Conservation (phyloP, 1,139 yeast genomes). For the Geotrichum carabidarum region DNA sequence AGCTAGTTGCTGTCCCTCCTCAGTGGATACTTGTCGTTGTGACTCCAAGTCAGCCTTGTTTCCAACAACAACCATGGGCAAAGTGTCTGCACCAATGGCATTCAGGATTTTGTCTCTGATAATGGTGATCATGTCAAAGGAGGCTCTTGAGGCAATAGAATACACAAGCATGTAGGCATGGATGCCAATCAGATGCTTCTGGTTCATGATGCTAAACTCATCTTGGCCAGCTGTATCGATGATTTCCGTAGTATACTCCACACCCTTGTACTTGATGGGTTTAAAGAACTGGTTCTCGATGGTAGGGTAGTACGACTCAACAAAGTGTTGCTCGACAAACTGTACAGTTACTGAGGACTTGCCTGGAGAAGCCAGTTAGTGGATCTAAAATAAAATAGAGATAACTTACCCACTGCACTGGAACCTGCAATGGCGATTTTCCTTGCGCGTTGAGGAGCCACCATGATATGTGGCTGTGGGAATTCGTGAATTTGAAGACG, state of each 20-base stretch:
- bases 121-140: constrained; percentile 72
- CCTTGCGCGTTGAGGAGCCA: constrained; percentile 47
- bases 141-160: constrained; percentile 72
- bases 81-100: constrained; percentile 62
- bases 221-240: constrained; percentile 92
- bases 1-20: constrained; percentile 65
- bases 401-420: constrained; percentile 64
- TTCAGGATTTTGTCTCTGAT: constrained; percentile 82
- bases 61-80: constrained; percentile 81
- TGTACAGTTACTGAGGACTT: constrained; percentile 83
- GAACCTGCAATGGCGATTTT: constrained; percentile 87
- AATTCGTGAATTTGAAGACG: not conserved
- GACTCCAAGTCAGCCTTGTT: constrained; percentile 75
- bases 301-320: constrained; percentile 87
- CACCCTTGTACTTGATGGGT: constrained; percentile 62
- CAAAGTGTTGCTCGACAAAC: constrained; percentile 83
- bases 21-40: constrained; percentile 50
- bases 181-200: constrained; percentile 74
- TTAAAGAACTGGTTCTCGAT: constrained; percentile 85
- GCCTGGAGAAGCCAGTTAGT: constrained; percentile 35
- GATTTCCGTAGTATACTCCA: constrained; percentile 77
- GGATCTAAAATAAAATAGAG: not conserved
- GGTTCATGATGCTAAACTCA: constrained; percentile 79
- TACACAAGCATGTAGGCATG: constrained; percentile 83
- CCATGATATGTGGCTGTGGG: not conserved